These are phyloP conservation scores for Globisporangium apiculatum DNA, from an alignment of 352 stramenopile genomes.

Conservation along the genomic window DNA sequence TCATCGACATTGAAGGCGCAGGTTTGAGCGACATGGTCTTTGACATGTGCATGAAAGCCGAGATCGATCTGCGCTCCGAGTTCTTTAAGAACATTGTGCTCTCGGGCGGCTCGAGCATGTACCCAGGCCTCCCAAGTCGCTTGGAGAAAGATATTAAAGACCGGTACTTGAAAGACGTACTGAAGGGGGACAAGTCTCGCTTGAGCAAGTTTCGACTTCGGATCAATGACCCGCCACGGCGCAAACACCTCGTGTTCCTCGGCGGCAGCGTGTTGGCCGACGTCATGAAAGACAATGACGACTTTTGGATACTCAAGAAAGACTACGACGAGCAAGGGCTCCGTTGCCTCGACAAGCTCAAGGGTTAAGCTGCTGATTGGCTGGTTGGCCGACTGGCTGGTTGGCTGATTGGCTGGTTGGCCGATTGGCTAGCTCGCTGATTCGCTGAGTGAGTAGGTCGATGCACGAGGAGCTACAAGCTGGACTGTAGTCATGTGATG, in stretches of 20 bases:
- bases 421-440: too few species aligned
- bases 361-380: conserved; percentile 17
- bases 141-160: conserved; percentile 91
- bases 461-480: too few species aligned
- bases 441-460: too few species aligned
- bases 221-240: conserved; percentile 93
- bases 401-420: too few species aligned
- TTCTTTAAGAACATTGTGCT: conserved; percentile 99
- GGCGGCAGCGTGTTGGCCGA: conserved; percentile 91
- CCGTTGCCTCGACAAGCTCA: conserved; percentile 76
- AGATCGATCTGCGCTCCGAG: conserved; percentile 90
- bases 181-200: conserved; percentile 83
- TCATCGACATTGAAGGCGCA: conserved; percentile 95
- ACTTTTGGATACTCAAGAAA: conserved; percentile 93
- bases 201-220: conserved; percentile 92
- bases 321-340: conserved; percentile 94
- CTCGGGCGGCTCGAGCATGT: conserved; percentile 93
- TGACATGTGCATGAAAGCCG: conserved; percentile 97
- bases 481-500: too few species aligned
- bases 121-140: conserved; percentile 90
- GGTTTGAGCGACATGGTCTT: conserved; percentile 97
- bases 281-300: conserved; percentile 91
- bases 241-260: conserved; percentile 95
- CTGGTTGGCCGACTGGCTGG: too few species aligned
- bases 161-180: conserved; percentile 76